Evolutionary conservation across 192 early-diverging fungal species (phyloP).

Genomic region (Coemansia sp.): DNA sequence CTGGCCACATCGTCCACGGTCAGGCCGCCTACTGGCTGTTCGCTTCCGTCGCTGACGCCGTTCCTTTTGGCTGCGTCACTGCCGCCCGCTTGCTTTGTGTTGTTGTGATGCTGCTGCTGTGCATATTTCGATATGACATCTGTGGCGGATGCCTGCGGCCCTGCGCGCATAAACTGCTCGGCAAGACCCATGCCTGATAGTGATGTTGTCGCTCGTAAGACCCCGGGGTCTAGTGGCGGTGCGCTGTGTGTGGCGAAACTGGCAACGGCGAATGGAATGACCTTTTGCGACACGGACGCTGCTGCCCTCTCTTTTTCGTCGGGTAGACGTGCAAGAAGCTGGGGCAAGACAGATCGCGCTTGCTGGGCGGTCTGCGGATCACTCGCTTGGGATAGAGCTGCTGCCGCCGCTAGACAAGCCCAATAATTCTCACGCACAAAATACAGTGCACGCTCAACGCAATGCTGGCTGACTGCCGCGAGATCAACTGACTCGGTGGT

Average conservation of each 20-base stretch:
- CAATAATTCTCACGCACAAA: conserved; percentile 28
- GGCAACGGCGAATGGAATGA: conserved; percentile 18
- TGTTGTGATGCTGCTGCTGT: conserved; percentile 4
- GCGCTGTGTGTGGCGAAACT: conserved; percentile 11
- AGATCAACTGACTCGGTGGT: no score
- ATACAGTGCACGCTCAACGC: conserved; percentile 4
- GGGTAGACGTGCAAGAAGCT: conserved; percentile 21
- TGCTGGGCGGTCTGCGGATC: conserved; percentile 9
- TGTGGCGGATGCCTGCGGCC: conserved; percentile 16
- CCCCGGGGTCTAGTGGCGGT: background rate
- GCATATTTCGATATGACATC: conserved; percentile 25
- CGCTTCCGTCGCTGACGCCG: background rate
- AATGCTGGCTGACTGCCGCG: background rate
- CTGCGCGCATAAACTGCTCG: conserved; percentile 32
- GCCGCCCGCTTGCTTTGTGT: background rate
- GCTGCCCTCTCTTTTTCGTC: conserved; percentile 17
- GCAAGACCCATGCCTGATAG: conserved; percentile 35
- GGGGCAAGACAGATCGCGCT: conserved; percentile 17
- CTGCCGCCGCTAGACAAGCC: conserved; percentile 26
- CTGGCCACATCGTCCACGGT: conserved; percentile 32
- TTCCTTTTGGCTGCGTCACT: background rate
- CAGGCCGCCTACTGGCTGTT: conserved; percentile 1
- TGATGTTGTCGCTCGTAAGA: no score
- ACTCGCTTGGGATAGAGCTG: conserved; percentile 8
- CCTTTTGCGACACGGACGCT: background rate